Conservation (phyloP, 1,139 yeast genomes). For the Sporopachydermia cereana region DNA sequence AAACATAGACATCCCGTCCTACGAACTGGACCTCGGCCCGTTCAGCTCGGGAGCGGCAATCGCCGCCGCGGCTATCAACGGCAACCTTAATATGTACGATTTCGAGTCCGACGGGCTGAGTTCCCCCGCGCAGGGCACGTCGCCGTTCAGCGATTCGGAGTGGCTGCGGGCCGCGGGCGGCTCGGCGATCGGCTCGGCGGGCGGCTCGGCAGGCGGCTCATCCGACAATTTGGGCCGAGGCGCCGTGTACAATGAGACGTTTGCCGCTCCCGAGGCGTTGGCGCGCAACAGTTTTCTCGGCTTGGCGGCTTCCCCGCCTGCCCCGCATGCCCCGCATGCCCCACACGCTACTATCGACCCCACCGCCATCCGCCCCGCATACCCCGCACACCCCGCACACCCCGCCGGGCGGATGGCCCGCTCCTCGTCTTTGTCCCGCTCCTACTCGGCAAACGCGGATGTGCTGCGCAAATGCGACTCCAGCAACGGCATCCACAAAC, state of each 20-base stretch:
- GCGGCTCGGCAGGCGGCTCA: no score
- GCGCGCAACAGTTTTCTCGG: not conserved
- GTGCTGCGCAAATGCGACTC: not conserved
- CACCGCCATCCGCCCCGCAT: not conserved
- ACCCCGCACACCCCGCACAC: no score
- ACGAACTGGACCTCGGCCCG: constrained; percentile 11
- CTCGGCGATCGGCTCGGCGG: no score
- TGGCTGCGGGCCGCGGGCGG: not conserved
- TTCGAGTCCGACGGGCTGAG: constrained; percentile 7
- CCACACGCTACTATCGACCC: not conserved
- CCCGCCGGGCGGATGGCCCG: no score
- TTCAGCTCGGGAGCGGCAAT: constrained; percentile 15
- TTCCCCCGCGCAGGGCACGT: constrained; percentile 4
- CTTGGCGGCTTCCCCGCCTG: not conserved
- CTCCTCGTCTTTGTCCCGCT: not conserved
- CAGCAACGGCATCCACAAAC: not conserved
- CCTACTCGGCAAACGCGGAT: not conserved
- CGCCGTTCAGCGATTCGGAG: constrained; percentile 7
- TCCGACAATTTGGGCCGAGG: no score
- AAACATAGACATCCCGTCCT: not conserved
- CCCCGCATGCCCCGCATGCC: no score
- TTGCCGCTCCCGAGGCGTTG: not conserved
- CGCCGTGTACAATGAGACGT: constrained; percentile 3
- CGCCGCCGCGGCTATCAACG: constrained; percentile 15
- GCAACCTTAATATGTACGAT: constrained; percentile 6